A percentile compares a stretch with the other conserved stretches of the same genome.
Conservation (phyloP, 331 rosid genomes). For the Prunus yedoensis region DNA sequence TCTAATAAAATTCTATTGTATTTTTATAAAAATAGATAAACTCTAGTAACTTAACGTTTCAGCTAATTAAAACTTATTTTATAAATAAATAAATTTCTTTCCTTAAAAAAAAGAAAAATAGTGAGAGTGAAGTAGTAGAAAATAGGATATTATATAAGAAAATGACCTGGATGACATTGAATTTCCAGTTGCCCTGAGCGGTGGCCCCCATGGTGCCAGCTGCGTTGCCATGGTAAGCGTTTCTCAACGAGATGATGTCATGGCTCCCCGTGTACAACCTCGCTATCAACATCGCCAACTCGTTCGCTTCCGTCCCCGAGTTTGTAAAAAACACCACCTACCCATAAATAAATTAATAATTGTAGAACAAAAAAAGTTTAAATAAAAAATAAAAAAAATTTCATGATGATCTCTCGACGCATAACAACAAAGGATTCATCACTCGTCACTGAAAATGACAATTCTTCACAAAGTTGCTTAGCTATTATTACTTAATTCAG, state of each 20-base stretch:
- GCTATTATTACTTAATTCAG: not conserved
- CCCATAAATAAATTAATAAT: not conserved
- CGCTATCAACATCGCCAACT: conserved; percentile 82
- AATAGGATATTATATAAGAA: not conserved
- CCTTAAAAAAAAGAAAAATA: too few relatives aligned
- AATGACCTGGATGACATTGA: conserved; percentile 68
- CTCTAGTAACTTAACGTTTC: too few relatives aligned
- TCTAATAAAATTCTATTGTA: too few relatives aligned
- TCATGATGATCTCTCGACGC: not conserved
- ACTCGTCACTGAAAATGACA: not conserved
- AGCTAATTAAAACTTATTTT: not conserved
- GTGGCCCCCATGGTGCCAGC: conserved; percentile 93
- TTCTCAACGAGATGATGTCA: conserved; percentile 84
- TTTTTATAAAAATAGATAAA: too few relatives aligned
- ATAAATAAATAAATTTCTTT: not conserved
- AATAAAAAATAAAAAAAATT: not conserved
- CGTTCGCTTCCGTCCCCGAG: conserved; percentile 98
- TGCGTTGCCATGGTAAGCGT: conserved; percentile 90
- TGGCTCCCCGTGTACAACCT: conserved; percentile 72
- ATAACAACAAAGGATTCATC: not conserved
- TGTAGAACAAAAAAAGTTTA: not conserved
- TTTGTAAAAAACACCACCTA: conserved; percentile 93
- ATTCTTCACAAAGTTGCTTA: not conserved
- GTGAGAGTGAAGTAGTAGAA: not conserved
- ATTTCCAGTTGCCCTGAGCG: conserved; percentile 88